Conservation (phyloP, 2,329 filamentous ascomycete genomes). For the Phialophora macrospora region DNA sequence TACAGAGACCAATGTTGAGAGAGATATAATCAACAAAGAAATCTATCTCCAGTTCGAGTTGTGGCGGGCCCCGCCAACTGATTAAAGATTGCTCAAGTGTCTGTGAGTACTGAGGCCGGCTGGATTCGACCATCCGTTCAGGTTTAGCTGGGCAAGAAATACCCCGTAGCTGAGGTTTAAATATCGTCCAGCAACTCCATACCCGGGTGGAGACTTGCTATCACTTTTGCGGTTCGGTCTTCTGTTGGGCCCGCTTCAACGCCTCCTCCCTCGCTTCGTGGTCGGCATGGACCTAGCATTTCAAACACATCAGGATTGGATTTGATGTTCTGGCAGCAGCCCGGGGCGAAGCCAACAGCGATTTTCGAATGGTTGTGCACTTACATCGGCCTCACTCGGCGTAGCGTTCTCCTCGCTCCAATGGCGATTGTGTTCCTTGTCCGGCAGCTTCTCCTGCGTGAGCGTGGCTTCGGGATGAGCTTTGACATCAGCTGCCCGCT, state of each 20-base stretch:
- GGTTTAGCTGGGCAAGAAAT: no score
- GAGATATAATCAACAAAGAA: background rate
- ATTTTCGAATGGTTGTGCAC: background rate
- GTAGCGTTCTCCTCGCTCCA: conserved; percentile 34
- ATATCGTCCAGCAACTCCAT: background rate
- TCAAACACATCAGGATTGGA: no score
- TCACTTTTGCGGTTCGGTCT: background rate
- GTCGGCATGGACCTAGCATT: conserved; percentile 15
- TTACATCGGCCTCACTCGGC: conserved; percentile 32
- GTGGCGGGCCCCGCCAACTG: background rate
- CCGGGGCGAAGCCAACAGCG: background rate
- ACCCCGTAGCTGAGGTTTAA: no score
- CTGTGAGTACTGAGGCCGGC: no score
- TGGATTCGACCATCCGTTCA: no score
- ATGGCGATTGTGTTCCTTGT: conserved; percentile 27
- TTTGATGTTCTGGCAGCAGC: background rate
- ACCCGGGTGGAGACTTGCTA: background rate
- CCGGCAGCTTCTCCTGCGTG: conserved; percentile 32
- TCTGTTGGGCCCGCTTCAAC: background rate
- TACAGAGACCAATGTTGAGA: no score
- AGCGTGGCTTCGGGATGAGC: conserved; percentile 26
- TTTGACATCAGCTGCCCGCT: conserved; percentile 28
- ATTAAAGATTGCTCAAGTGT: no score
- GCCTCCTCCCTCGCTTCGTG: conserved; percentile 10
- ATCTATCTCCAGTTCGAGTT: background rate